Conservation (phyloP, 495 filamentous ascomycete genomes). For the Aspergillus baeticus region DNA sequence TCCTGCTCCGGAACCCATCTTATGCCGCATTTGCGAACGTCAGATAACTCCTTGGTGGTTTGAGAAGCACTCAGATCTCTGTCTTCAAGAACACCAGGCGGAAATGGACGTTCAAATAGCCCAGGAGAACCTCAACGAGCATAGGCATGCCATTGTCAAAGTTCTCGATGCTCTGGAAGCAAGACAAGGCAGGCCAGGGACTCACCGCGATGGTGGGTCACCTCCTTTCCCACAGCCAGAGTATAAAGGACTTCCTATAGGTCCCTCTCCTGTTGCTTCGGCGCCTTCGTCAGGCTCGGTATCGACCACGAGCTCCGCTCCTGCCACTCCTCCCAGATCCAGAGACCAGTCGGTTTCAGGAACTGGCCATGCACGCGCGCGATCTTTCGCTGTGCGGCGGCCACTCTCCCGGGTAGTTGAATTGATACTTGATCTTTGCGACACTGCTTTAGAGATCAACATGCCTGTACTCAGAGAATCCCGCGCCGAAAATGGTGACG, state of each 20-base stretch:
- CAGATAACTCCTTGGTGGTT: conserved; percentile 99
- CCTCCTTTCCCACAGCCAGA: conserved; percentile 62
- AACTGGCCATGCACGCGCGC: conserved; percentile 68
- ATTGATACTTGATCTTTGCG: conserved; percentile 89
- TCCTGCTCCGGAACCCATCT: conserved; percentile 82
- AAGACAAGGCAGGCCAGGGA: conserved; percentile 62
- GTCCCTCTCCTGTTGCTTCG: conserved; percentile 56
- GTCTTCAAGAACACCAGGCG: conserved; percentile 90
- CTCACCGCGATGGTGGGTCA: conserved; percentile 55
- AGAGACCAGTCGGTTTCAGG: conserved; percentile 76
- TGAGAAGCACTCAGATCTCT: conserved; percentile 96
- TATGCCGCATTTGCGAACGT: conserved; percentile 96
- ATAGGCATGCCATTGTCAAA: conserved; percentile 93
- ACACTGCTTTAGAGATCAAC: conserved; percentile 93
- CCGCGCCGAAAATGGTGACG: conserved; percentile 59
- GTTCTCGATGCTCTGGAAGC: conserved; percentile 90
- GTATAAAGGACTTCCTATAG: conserved; percentile 89
- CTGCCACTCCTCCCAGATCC: conserved; percentile 67
- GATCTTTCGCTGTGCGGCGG: conserved; percentile 84
- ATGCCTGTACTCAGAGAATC: conserved; percentile 87
- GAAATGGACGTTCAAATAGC: conserved; percentile 97
- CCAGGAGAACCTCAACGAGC: conserved; percentile 90
- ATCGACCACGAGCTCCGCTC: conserved; percentile 67
- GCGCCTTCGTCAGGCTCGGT: conserved; percentile 57
- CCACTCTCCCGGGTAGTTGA: conserved; percentile 92